Base-by-base conservation (phyloP, 768 basidiomycete genomes). In the Candolleomyces eurysporus region DNA sequence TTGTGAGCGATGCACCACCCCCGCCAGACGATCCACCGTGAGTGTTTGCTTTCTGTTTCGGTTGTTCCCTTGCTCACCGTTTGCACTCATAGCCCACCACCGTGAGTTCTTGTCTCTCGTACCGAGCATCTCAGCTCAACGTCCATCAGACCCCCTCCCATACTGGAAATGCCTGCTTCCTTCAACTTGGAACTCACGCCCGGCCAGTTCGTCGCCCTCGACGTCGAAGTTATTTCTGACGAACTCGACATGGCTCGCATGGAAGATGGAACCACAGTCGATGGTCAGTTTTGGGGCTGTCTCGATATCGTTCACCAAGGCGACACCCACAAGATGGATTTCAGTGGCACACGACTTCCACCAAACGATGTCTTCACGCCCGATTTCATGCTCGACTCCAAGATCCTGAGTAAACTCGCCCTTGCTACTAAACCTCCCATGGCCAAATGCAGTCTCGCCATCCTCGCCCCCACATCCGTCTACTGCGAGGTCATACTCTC, bases 241-340 rank as follows among this genome's bases (percentile, higher is more conserved):
- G 92, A 93, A 65, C 82, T 93, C 40, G 92, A 94, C 70, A 94
- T 94, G 92, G 89, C 92, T 2, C 84, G 90, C 54, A 92, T 92
- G 89, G 92, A 94, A 64, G 92, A 94, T 66, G 92, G 92, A 1
- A 93, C 90, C 14, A 78, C 86, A 22, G 92, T 94, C 19, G 92
- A 91, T 53, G 92, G 92, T 45, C 77, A 84, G 73, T 94, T 93
- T 75, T 94, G 90, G 91, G 92, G 92, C 4, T 93, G 93, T 69
- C 84, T 94, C 58, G 86, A 85, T 65, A 91, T 94, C 55, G 83
- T 92, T 13, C 92, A 94, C 68, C 77, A 84, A 1, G 90, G 86
- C 36, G 89, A 91, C 66, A 86, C 75, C 17, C 92, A 94, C 73
- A 81, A 81, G 59, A 83, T 94, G 82, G 92, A 93, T 66, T 94